phyloP scores from a whole-genome alignment of 208 protist genomes.

The Trypanosomatidae sp. region DNA sequence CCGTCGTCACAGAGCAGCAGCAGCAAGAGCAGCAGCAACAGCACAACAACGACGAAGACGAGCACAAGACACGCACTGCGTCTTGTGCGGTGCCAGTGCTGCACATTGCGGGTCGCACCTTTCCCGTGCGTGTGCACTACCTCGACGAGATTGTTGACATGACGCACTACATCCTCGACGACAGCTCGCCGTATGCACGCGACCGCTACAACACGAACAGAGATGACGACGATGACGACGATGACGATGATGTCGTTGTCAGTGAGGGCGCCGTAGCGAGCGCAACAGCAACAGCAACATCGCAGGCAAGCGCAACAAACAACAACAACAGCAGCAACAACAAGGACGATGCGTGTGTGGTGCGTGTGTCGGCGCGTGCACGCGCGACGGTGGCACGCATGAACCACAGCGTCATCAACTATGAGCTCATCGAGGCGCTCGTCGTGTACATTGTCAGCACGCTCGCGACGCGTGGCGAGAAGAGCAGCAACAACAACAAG shows the following conservation, averaged over 20 bases:
- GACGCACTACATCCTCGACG: conserved; percentile 68
- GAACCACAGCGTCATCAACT: conserved; percentile 90
- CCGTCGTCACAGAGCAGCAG: not conserved
- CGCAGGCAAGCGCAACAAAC: not conserved
- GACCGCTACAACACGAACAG: conserved; percentile 63
- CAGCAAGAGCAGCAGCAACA: not conserved
- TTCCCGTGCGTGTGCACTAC: conserved; percentile 90
- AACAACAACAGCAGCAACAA: not conserved
- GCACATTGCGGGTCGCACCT: conserved; percentile 89
- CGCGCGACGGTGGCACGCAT: conserved; percentile 61
- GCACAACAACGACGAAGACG: not conserved
- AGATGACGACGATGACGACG: conserved; percentile 42
- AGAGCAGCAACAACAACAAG: conserved; percentile 1
- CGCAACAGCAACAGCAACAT: conserved; percentile 1
- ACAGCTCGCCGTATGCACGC: conserved; percentile 68
- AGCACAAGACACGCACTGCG: not conserved
- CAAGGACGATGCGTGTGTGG: conserved; percentile 2
- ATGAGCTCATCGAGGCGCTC: conserved; percentile 89
- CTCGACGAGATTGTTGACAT: conserved; percentile 88
- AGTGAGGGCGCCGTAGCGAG: too few species aligned
- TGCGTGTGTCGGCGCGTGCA: conserved; percentile 37
- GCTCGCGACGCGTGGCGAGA: conserved; percentile 12
- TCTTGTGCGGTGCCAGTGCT: conserved; percentile 59
- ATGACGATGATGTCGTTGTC: conserved; percentile 40
- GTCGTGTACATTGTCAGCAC: conserved; percentile 72